Conservation (phyloP, 306 rosid species). For the Cucumis hystrix region DNA sequence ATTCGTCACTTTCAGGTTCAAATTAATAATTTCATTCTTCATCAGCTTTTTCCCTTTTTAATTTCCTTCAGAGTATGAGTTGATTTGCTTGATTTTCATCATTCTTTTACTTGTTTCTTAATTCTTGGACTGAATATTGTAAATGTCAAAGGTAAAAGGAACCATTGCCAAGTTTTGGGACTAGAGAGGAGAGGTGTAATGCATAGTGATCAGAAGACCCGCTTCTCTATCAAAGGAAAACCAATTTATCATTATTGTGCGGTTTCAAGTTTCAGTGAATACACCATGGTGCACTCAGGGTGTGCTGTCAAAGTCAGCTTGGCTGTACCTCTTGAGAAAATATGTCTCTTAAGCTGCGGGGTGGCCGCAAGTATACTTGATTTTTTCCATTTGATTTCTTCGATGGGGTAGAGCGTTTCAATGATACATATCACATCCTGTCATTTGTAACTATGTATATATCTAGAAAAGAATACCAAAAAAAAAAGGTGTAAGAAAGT, state of each 20-base stretch:
- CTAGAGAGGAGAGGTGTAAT: slow-evolving; percentile 78
- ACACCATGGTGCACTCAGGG: slow-evolving; percentile 82
- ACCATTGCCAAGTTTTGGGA: slow-evolving; percentile 72
- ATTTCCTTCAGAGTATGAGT: too few species aligned
- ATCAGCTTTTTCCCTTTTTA: too few species aligned
- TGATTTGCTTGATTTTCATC: too few species aligned
- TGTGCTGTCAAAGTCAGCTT: slow-evolving; percentile 81
- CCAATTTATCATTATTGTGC: slow-evolving; percentile 89
- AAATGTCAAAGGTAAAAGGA: slow-evolving; percentile 81
- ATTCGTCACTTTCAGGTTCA: too few species aligned
- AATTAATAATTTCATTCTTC: too few species aligned
- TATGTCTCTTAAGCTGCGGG: slow-evolving; percentile 89
- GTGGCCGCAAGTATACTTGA: slow-evolving; percentile 65
- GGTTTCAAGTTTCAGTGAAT: slow-evolving; percentile 93
- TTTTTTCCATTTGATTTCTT: not conserved
- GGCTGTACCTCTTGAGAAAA: slow-evolving; percentile 58
- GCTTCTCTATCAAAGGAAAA: slow-evolving; percentile 71
- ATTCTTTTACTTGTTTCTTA: too few species aligned
- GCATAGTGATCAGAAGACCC: slow-evolving; percentile 90
- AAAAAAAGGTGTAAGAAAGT: not conserved
- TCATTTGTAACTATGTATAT: not conserved
- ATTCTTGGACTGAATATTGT: too few species aligned
- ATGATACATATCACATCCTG: not conserved
- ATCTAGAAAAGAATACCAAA: not conserved
- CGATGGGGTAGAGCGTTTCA: not conserved